A percentile compares a stretch with the other conserved stretches of the same genome.
Evolutionary conservation across 208 protist species (phyloP).

Genomic region (Acanthamoeba castellanii): DNA sequence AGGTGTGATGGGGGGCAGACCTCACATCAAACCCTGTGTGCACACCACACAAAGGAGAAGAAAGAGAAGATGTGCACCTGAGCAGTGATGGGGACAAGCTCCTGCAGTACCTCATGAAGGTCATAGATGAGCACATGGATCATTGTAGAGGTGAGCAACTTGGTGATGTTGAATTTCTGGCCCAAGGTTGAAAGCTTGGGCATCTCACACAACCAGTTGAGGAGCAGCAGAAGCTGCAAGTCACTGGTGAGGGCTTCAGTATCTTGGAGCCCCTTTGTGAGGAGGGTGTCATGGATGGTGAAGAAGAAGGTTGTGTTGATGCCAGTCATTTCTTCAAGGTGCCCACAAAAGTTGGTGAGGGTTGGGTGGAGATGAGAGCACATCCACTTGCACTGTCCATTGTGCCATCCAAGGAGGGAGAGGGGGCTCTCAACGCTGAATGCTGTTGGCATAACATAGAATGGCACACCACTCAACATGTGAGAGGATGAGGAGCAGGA

Average conservation of each 20-base stretch:
- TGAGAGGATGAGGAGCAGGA: too few relatives aligned
- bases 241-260: constrained; percentile 27
- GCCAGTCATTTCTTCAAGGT: constrained; percentile 26
- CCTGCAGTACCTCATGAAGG: not conserved
- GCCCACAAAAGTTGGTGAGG: not conserved
- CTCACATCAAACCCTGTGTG: not conserved
- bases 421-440: too few relatives aligned
- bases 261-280: not conserved
- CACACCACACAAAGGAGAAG: not conserved
- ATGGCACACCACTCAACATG: too few relatives aligned
- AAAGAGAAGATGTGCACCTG: not conserved
- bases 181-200: not conserved
- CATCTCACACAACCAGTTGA: constrained; percentile 43
- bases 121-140: not conserved
- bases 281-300: not conserved
- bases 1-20: too few relatives aligned
- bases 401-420: too few relatives aligned
- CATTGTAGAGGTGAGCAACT: not conserved
- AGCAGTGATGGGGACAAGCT: not conserved
- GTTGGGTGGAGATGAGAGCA: not conserved
- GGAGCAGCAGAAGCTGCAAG: constrained; percentile 20
- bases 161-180: not conserved
- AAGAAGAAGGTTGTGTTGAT: not conserved
- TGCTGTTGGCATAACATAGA: too few relatives aligned
- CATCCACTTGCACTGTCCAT: too few relatives aligned